Evolutionary conservation across 2,329 filamentous ascomycete species (phyloP), one percentile per base, ranked within the genome.

Genomic region (Xylaria sp.): DNA sequence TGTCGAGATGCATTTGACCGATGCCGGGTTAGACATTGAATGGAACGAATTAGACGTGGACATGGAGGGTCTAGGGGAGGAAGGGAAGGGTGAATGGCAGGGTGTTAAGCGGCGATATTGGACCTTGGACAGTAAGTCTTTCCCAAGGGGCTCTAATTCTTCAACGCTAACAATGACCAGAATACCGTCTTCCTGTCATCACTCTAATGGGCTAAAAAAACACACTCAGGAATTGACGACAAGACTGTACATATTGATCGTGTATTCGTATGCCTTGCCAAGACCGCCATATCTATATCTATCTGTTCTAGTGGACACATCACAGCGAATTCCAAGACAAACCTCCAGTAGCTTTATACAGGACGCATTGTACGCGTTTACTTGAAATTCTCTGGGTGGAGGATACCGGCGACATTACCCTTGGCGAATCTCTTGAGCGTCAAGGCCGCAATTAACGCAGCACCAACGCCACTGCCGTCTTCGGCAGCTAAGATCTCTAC

Each of bases 401-500:
- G 79, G 71, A 91, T 89, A 77, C 89, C 89, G 15, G 87, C 85
- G 79, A 89, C 71, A 76, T 90, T 91, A 62, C 89, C 89, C 59
- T 85, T 83, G 77, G 88, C 83, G 70, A 90, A 87, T 62, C 89
- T 82, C 85, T 91, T 88, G 71, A 90, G 80, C 15, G 89, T 91
- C 78, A 91, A 78, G 13, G 89, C 89, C 7, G 96, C 96, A 84
- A 99, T 98, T 69, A 99, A 83, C 4, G 96, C 96, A 53, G 95
- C 96, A 74, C 95, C 95, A n/a, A 98, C 96, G 87, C 95, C 96
- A 73, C 92, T 95, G 72, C 96, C 96, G 80, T 99, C 96, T 83
- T 99, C 96, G 69, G 96, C 94, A 56, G 94, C 91, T 73, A 95
- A 81, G 73, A 98, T 90, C 83, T 94, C 91, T 63, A 99, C 87